A percentile compares a stretch with the other conserved stretches of the same genome.
Conservation (phyloP, 108 stramenopile genomes). For the Discostella pseudostelligera region DNA sequence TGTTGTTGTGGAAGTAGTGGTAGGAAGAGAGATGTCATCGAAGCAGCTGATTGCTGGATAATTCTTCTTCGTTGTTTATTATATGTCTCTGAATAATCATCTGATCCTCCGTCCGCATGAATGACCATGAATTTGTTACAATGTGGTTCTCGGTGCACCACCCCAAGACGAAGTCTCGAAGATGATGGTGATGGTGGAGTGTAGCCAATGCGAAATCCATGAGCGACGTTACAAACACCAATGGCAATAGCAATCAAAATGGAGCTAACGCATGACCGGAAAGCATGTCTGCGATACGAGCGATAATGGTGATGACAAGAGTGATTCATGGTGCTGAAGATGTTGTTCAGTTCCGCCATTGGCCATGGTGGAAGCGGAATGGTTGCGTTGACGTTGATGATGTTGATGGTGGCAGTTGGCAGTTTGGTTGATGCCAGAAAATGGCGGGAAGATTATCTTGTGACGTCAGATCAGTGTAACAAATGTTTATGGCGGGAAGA, state of each 20-base stretch:
- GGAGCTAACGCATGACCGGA: too few species aligned
- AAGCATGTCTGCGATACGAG: neutral
- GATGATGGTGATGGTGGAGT: neutral
- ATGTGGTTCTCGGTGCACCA: neutral
- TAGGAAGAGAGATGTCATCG: neutral
- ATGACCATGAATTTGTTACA: neutral
- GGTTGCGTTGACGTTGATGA: too few species aligned
- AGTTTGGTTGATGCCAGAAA: too few species aligned
- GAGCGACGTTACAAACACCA: too few species aligned
- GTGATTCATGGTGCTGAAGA: too few species aligned
- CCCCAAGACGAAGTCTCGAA: neutral
- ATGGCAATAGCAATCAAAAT: neutral
- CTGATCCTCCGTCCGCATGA: neutral
- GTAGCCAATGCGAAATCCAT: neutral
- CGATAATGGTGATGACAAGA: neutral
- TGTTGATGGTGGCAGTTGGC: too few species aligned
- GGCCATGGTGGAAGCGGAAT: too few species aligned
- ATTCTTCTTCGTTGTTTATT: constrained; percentile 13
- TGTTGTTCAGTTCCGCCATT: too few species aligned
- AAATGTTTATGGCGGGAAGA: too few species aligned
- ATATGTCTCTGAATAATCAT: neutral
- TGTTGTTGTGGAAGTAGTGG: neutral
- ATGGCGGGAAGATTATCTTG: too few species aligned
- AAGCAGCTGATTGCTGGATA: constrained; percentile 8
- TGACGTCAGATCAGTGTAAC: too few species aligned